Percentiles rank a stretch among this genome's conserved stretches.
Evolutionary conservation across 2,329 filamentous ascomycete genomes (phyloP).

Genomic region (Talaromyces piceae): DNA sequence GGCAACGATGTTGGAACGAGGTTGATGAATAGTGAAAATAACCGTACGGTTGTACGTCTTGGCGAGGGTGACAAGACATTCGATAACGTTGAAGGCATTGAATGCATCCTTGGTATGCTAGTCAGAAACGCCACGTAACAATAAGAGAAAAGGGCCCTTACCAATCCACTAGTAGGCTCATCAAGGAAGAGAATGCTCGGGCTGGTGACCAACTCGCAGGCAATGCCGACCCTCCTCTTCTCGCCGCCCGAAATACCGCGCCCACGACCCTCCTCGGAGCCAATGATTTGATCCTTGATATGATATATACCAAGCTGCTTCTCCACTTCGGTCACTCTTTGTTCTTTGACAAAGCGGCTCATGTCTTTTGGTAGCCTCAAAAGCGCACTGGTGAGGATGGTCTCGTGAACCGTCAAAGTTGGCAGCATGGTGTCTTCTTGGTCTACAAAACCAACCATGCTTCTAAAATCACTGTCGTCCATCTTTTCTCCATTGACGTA

Average conservation of each 20-base stretch:
- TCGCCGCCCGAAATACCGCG: constrained; percentile 96
- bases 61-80: constrained; percentile 87
- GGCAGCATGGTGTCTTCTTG: constrained; percentile 97
- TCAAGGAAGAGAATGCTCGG: constrained; percentile 96
- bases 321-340: constrained; percentile 86
- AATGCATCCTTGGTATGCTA: constrained; percentile 60
- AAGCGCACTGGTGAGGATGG: constrained; percentile 87
- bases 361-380: constrained; percentile 89
- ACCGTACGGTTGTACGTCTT: constrained; percentile 97
- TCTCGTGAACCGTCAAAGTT: constrained; percentile 94
- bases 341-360: constrained; percentile 79
- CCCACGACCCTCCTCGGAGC: constrained; percentile 88
- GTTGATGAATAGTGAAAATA: constrained; percentile 97
- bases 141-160: constrained; percentile 13
- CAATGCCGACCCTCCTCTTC: constrained; percentile 91
- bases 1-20: constrained; percentile 94
- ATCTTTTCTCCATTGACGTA: constrained; percentile 92
- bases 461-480: constrained; percentile 74
- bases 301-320: constrained; percentile 90
- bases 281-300: constrained; percentile 91
- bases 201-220: constrained; percentile 94
- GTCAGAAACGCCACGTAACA: not conserved
- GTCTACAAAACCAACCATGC: constrained; percentile 91
- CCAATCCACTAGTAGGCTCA: constrained; percentile 86
- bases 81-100: constrained; percentile 97